phyloP scores from a whole-genome alignment of 2,329 filamentous ascomycete species.

The Fonsecaea nubica region DNA sequence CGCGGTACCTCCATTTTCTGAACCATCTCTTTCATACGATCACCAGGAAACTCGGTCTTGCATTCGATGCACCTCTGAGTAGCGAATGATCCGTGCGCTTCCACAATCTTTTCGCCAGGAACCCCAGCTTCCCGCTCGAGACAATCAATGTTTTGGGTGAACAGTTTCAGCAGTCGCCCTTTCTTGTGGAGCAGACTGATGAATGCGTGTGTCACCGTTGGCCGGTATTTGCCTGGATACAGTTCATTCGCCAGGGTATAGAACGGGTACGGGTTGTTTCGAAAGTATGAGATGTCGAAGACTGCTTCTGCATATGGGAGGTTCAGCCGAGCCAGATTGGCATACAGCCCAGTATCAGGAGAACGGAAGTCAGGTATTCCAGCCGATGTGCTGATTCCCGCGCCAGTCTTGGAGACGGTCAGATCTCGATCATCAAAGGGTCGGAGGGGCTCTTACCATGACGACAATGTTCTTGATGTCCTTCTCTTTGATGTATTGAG shows the following conservation, averaged over 20 bases:
- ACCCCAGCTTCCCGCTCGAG: conserved; percentile 88
- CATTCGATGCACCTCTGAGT: conserved; percentile 92
- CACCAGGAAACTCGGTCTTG: conserved; percentile 71
- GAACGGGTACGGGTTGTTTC: conserved; percentile 82
- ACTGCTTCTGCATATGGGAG: conserved; percentile 90
- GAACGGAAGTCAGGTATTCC: conserved; percentile 92
- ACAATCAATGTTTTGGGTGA: conserved; percentile 98
- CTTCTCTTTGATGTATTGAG: conserved; percentile 78
- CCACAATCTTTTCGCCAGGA: conserved; percentile 78
- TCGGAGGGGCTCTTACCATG: conserved; percentile 60
- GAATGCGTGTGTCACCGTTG: conserved; percentile 90
- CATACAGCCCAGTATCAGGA: conserved; percentile 89
- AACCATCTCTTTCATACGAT: conserved; percentile 75
- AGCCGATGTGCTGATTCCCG: conserved; percentile 71
- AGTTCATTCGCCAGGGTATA: conserved; percentile 91
- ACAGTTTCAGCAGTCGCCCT: conserved; percentile 79
- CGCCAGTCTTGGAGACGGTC: conserved; percentile 67
- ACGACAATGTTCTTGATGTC: conserved; percentile 76
- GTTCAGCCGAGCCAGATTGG: conserved; percentile 84
- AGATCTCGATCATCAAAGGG: background rate
- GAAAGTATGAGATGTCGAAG: conserved; percentile 91
- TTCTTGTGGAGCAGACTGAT: conserved; percentile 81
- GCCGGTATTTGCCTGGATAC: conserved; percentile 86
- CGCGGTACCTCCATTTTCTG: conserved; percentile 70
- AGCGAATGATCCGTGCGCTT: conserved; percentile 95